Percentiles rank a stretch among this genome's conserved stretches.
Evolutionary conservation across 1,284 basidiomycete genomes (phyloP).

Genomic region (Neolentinus lepideus): DNA sequence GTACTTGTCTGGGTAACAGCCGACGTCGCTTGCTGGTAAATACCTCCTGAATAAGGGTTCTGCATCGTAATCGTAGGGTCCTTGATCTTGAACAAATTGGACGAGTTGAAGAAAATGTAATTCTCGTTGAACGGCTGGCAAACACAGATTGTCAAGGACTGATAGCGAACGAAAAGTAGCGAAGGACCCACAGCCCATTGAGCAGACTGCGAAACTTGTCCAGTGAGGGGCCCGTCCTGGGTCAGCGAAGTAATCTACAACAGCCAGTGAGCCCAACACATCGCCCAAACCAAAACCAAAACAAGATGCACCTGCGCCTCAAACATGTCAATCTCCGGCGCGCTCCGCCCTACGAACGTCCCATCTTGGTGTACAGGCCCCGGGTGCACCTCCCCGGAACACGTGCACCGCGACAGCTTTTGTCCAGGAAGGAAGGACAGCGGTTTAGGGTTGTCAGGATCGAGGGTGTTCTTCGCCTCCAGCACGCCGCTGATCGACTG

Average conservation of each 20-base stretch:
- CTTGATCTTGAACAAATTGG: conserved; percentile 24
- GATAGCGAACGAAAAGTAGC: not conserved
- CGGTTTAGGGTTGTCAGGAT: conserved; percentile 22
- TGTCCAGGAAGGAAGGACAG: conserved; percentile 75
- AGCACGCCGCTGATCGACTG: conserved; percentile 34
- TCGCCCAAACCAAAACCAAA: not conserved
- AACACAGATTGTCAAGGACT: not conserved
- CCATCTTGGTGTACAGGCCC: conserved; percentile 60
- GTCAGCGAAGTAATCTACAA: not conserved
- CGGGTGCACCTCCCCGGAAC: conserved; percentile 75
- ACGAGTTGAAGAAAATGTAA: conserved; percentile 6
- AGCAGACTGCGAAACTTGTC: conserved; percentile 16
- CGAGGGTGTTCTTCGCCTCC: conserved; percentile 33
- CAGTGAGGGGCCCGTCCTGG: not conserved
- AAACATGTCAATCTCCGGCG: conserved; percentile 83
- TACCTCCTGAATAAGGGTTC: conserved; percentile 37
- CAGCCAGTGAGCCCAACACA: not conserved
- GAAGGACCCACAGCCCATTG: conserved; percentile 12
- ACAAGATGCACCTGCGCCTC: conserved; percentile 55
- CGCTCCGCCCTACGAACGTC: conserved; percentile 68
- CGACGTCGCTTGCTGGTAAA: conserved; percentile 32
- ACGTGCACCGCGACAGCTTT: conserved; percentile 78
- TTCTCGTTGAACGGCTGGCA: conserved; percentile 11
- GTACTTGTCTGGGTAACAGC: conserved; percentile 2
- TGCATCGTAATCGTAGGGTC: conserved; percentile 28